Base-by-base conservation (phyloP, 768 basidiomycete genomes). In the Psilocybe tampanensis region DNA sequence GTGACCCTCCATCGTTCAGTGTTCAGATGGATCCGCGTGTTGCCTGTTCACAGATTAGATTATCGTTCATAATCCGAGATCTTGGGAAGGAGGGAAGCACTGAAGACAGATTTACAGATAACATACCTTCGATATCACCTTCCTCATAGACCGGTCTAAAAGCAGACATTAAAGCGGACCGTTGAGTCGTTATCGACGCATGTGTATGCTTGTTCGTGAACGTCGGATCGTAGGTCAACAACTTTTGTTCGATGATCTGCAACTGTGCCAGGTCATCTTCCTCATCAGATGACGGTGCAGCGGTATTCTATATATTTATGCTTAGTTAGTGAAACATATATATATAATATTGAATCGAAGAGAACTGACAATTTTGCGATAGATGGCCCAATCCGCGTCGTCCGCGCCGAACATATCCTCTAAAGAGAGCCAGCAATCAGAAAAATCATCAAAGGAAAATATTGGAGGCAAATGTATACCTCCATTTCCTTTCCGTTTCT, bases 371-470 rank as follows among this genome's bases (percentile, higher is more conserved):
- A 99, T 95, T 74, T 98, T 95, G 61, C 96, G 92, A 68, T 98
- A 98, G 56, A 98, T 94, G 0, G 89, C 89, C 95, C 96, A 98
- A 68, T 98, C 96, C 7, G 90, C 94, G 67, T 98, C 95, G 62
- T 96, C 89, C 17, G 87, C 88, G 3, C 96, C 95, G 67, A 98
- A 99, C 75, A 79, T 87, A 63, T 98, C 95, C 77, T 98, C 95
- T 90, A 52, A 23, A 39, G 13, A 24, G 21, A 49, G 11, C 4
- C 8, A 24, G 17, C 24, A 8, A 18, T 45, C 11, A 44, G 44
- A 19, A 8, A 19, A 36, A 52, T 23, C 24, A 41, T 50, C 21
- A 12, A 19, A 19, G 18, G 8, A 58, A 23, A 60, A 18, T 4
- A 29, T 50, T 3, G 21, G 17, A 17, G 15, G 34, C 8, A 5